Evolutionary conservation across 306 rosid species (phyloP).

Genomic region (Glycine tomentella): DNA sequence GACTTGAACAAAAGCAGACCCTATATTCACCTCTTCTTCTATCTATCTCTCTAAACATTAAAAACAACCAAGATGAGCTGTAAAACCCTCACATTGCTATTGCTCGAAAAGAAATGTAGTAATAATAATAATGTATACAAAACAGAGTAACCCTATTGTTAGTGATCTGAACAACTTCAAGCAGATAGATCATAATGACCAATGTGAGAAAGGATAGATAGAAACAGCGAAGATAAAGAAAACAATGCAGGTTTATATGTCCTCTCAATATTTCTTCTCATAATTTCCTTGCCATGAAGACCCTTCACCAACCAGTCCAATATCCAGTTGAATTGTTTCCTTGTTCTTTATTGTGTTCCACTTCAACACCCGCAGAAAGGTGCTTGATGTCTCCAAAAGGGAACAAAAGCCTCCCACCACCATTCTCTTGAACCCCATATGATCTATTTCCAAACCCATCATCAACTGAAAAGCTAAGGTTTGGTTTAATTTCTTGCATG

Average conservation of each 20-base stretch:
- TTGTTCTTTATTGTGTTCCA: conserved; percentile 54
- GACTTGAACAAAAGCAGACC: conserved; percentile 41
- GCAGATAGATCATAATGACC: not conserved
- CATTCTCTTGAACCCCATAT: conserved; percentile 56
- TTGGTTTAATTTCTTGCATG: conserved; percentile 65
- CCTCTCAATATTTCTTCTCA: not conserved
- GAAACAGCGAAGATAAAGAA: conserved; percentile 17
- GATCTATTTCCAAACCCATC: conserved; percentile 62
- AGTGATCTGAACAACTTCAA: conserved; percentile 49
- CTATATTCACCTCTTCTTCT: conserved; percentile 60
- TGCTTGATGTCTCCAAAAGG: conserved; percentile 73
- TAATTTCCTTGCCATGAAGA: conserved; percentile 62
- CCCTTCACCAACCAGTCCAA: conserved; percentile 83
- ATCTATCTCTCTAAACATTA: conserved; percentile 10
- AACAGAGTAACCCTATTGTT: conserved; percentile 50
- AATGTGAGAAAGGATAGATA: not conserved
- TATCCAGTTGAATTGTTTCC: conserved; percentile 68
- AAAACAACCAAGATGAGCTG: conserved; percentile 34
- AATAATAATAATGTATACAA: conserved; percentile 11
- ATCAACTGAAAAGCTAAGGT: conserved; percentile 52
- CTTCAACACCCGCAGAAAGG: conserved; percentile 47
- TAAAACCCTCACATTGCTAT: conserved; percentile 38
- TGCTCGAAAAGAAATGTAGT: conserved; percentile 32
- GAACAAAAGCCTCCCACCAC: conserved; percentile 64
- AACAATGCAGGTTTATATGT: conserved; percentile 10